Evolutionary conservation across 306 rosid species (phyloP).

Genomic region (Geum urbanum): DNA sequence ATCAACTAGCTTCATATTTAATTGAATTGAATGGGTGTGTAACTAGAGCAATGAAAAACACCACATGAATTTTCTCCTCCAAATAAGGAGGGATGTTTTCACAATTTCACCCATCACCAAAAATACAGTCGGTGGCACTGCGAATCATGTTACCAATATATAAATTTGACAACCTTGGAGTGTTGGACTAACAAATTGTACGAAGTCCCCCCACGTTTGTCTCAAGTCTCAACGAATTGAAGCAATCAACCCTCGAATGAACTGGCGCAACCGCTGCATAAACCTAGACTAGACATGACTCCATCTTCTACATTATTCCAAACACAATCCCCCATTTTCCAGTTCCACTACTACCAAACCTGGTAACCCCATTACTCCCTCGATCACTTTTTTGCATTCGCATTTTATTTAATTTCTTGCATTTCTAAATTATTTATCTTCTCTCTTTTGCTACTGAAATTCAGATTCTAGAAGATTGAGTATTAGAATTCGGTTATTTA

Average conservation of each 20-base stretch:
- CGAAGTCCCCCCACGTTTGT: not conserved
- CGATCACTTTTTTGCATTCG: too few relatives aligned
- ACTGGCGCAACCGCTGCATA: not conserved
- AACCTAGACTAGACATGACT: too few relatives aligned
- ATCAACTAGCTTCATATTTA: too few relatives aligned
- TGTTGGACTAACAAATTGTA: too few relatives aligned
- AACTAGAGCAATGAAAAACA: too few relatives aligned
- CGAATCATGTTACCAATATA: too few relatives aligned
- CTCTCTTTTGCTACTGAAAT: not conserved
- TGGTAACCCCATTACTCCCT: not conserved
- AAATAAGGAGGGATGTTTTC: too few relatives aligned
- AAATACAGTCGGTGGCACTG: too few relatives aligned
- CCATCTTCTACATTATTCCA: not conserved
- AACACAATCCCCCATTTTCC: not conserved
- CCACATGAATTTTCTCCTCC: too few relatives aligned
- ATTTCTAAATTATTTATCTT: not conserved
- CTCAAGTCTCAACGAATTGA: not conserved
- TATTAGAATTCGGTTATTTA: not conserved
- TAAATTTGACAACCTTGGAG: too few relatives aligned
- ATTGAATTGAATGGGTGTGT: too few relatives aligned
- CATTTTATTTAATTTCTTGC: not conserved
- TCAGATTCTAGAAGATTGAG: not conserved
- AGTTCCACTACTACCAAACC: not conserved
- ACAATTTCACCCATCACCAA: too few relatives aligned
- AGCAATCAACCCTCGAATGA: not conserved